Evolutionary conservation across 2,329 filamentous ascomycete species (phyloP), one percentile per base, ranked within the genome.

Genomic region (Ophiocordyceps polyrhachis-furcata): DNA sequence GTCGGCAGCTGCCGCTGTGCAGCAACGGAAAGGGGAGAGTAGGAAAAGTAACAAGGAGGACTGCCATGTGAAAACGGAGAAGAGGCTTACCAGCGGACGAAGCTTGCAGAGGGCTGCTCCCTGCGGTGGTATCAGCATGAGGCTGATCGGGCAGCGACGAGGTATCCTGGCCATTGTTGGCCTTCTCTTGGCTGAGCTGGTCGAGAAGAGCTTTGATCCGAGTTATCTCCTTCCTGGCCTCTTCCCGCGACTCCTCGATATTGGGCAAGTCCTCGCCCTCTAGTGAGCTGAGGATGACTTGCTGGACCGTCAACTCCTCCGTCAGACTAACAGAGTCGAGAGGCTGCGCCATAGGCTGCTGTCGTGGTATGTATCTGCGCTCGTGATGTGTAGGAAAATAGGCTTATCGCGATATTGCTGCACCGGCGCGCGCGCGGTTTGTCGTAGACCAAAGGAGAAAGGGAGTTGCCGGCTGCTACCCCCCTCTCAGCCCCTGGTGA

Each of bases 251-350:
- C 14, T 51, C 46, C 29, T 62, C 59, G 32, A 55, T 56, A 55
- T 7, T 47, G 44, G 31, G 51, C 51, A 21, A 44, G 7, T 38
- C n/a, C n/a, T 38, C 35, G 35, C 17, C 48, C 19, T 48, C 37
- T n/a, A 72, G 58, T 2, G 67, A 70, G 8, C 53, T 49, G 3
- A 71, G 56, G 19, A 71, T 58, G 43, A 65, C 63, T 42, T 56
- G 56, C 47, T 69, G 62, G 19, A 69, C 57, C 29, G 51, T 56
- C 48, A 71, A 53, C 45, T 70, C 66, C 42, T 68, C 63, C 17
- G 49, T 50, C 19, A 69, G 50, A 21, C 15, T 25, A 13, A 9
- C 8, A 15, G 12, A 15, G 25, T 29, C 23, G 11, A 25, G 25
- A 13, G 25, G 15, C 23, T 42, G 23, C 25, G 25, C 41, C 41